Percentiles rank a stretch among this genome's conserved stretches.
These are phyloP conservation scores for Wickerhamiella qilinensis DNA, from an alignment of 805 yeast genomes.

Conservation along the genomic window DNA sequence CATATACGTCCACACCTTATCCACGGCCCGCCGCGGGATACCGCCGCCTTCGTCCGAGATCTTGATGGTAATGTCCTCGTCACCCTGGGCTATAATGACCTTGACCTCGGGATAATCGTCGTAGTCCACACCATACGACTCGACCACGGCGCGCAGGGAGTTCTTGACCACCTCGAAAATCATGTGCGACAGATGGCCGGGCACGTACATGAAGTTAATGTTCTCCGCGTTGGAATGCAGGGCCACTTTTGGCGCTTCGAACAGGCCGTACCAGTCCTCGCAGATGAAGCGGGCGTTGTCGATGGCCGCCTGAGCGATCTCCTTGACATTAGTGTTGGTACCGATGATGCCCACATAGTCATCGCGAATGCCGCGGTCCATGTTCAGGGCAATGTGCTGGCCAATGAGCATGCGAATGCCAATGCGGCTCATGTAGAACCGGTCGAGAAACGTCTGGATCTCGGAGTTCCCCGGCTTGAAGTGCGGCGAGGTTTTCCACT, in stretches of 20 bases:
- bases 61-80: constrained; percentile 80
- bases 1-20: constrained; percentile 79
- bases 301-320: constrained; percentile 72
- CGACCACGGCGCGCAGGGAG: constrained; percentile 79
- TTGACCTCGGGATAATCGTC: constrained; percentile 72
- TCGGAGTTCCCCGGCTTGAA: constrained; percentile 44
- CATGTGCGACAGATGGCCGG: constrained; percentile 86
- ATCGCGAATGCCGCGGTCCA: constrained; percentile 38
- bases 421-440: constrained; percentile 79
- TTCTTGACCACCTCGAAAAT: constrained; percentile 76
- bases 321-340: constrained; percentile 67
- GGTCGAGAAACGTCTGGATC: constrained; percentile 66
- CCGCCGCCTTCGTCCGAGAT: constrained; percentile 93
- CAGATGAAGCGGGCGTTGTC: constrained; percentile 84
- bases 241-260: constrained; percentile 73
- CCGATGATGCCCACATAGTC: constrained; percentile 84
- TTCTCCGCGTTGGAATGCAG: constrained; percentile 55
- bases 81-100: constrained; percentile 75
- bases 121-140: constrained; percentile 42
- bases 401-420: constrained; percentile 90
- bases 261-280: constrained; percentile 76
- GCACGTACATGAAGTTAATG: constrained; percentile 76
- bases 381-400: constrained; percentile 76
- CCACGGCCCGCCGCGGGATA: constrained; percentile 67
- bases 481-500: constrained; percentile 52